Percentiles rank a stretch among this genome's conserved stretches.
phyloP scores from a whole-genome alignment of 192 early-diverging fungal genomes.

The Backusella circina region DNA sequence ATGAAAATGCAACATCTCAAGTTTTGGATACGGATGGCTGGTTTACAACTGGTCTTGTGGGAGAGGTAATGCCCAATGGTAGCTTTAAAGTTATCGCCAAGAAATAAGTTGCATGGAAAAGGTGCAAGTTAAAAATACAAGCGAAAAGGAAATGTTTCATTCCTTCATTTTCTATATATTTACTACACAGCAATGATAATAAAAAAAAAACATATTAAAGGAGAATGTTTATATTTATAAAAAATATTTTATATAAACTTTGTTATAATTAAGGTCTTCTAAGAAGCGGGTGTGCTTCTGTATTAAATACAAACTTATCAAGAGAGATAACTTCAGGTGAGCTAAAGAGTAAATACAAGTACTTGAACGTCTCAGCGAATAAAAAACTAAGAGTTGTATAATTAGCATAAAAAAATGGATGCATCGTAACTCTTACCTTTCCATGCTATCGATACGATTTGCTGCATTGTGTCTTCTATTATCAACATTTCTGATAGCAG shows the following conservation, averaged over 20 bases:
- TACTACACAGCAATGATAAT: neutral
- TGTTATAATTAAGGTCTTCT: neutral
- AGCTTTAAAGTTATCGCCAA: constrained; percentile 36
- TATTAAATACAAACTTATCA: constrained; percentile 66
- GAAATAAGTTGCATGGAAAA: constrained; percentile 66
- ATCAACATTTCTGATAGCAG: constrained; percentile 36
- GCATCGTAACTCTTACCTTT: constrained; percentile 12
- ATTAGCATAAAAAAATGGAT: neutral
- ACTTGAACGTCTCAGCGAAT: constrained; percentile 71
- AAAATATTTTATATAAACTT: neutral
- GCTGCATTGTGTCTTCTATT: neutral
- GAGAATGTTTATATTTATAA: neutral
- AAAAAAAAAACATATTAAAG: neutral
- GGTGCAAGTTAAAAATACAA: constrained; percentile 55
- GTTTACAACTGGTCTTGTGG: constrained; percentile 83
- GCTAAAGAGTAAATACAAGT: constrained; percentile 60
- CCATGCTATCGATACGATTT: constrained; percentile 23
- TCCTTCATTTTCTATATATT: neutral
- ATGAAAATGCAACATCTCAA: constrained; percentile 65
- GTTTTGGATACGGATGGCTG: constrained; percentile 80
- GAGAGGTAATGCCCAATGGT: constrained; percentile 37
- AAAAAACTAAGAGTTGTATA: constrained; percentile 43
- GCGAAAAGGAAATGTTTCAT: neutral
- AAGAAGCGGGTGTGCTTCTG: constrained; percentile 59
- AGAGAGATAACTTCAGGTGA: constrained; percentile 50